Conservation (phyloP, 331 rosid species). For the Malus hybrid region DNA sequence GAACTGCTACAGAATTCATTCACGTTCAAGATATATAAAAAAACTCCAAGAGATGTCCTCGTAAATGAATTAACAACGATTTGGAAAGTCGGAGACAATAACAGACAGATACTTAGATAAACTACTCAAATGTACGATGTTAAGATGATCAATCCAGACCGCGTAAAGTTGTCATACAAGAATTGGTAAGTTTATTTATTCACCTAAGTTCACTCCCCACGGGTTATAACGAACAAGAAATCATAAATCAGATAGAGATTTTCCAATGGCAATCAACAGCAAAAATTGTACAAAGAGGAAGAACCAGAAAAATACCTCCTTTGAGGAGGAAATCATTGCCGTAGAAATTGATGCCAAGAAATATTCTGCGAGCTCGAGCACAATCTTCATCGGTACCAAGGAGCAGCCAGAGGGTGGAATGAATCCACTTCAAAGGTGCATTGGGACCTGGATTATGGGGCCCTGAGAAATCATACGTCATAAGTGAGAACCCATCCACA, state of each 20-base stretch:
- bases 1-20: background rate
- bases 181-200: background rate
- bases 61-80: background rate
- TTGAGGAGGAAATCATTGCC: slow-evolving; percentile 81
- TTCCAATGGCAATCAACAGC: background rate
- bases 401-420: slow-evolving; percentile 47
- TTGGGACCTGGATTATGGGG: slow-evolving; percentile 90
- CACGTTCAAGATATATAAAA: background rate
- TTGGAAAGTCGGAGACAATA: background rate
- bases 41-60: background rate
- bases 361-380: slow-evolving; percentile 51
- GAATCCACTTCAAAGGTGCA: slow-evolving; percentile 95
- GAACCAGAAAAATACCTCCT: slow-evolving; percentile 34
- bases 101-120: background rate
- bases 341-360: slow-evolving; percentile 86
- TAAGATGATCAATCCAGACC: background rate
- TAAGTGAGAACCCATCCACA: slow-evolving; percentile 87
- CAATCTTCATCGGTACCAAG: slow-evolving; percentile 38
- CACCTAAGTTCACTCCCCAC: background rate
- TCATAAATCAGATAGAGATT: background rate
- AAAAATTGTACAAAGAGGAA: background rate
- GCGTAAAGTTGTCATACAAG: background rate
- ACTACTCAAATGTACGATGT: background rate
- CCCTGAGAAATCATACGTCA: slow-evolving; percentile 90
- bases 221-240: background rate